phyloP scores from a whole-genome alignment of 331 rosid species.

The Pyrus hybrid region DNA sequence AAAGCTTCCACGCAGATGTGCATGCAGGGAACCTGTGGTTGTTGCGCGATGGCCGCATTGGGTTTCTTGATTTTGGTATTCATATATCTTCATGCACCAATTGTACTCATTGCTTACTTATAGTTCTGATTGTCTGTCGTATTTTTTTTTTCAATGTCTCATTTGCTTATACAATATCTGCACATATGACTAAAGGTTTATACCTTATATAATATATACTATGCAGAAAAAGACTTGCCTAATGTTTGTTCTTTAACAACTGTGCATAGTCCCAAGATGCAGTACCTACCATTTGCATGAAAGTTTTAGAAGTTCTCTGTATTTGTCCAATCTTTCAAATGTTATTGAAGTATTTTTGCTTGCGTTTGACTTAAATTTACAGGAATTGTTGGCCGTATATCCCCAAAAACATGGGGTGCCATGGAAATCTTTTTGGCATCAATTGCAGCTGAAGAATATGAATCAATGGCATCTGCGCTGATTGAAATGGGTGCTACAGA shows the following conservation, averaged over 20 bases:
- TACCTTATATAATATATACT: not conserved
- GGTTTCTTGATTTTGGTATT: slow-evolving; percentile 95
- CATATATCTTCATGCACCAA: slow-evolving; percentile 1
- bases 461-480: slow-evolving; percentile 89
- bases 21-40: slow-evolving; percentile 98
- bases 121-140: not conserved
- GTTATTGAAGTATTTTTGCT: not conserved
- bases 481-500: slow-evolving; percentile 94
- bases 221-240: not conserved
- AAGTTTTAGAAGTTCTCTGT: not conserved
- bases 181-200: not conserved
- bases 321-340: not conserved
- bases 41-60: slow-evolving; percentile 91
- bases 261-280: not conserved
- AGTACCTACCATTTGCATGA: not conserved
- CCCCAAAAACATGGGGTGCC: slow-evolving; percentile 94
- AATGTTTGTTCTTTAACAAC: not conserved
- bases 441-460: slow-evolving; percentile 81
- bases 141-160: not conserved
- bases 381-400: slow-evolving; percentile 95
- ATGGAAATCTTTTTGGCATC: slow-evolving; percentile 92
- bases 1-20: slow-evolving; percentile 94
- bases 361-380: slow-evolving; percentile 9
- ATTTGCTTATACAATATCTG: not conserved
- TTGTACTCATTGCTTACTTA: not conserved